These are phyloP conservation scores for Colletotrichum sp. DNA, from an alignment of 2,329 filamentous ascomycete genomes.

Conservation along the genomic window DNA sequence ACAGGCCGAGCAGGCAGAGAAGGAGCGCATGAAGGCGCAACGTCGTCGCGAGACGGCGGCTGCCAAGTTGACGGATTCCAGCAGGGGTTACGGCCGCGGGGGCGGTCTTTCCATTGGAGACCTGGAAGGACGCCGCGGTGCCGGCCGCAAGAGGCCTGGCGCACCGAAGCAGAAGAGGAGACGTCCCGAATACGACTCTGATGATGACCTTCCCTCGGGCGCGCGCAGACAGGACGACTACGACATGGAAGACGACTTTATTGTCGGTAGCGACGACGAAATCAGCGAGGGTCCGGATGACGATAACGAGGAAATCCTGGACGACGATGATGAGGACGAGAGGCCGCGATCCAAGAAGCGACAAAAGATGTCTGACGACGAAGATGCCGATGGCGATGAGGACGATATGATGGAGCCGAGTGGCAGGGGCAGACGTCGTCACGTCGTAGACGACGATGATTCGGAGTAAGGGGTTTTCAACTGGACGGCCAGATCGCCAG, in stretches of 20 bases:
- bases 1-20: slow-evolving; percentile 75
- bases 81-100: slow-evolving; percentile 52
- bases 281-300: slow-evolving; percentile 64
- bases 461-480: slow-evolving; percentile 41
- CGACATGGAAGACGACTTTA: slow-evolving; percentile 80
- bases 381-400: slow-evolving; percentile 52
- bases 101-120: slow-evolving; percentile 71
- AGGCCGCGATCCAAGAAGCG: slow-evolving; percentile 53
- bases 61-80: slow-evolving; percentile 62
- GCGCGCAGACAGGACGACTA: slow-evolving; percentile 73
- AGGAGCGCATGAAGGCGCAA: slow-evolving; percentile 71
- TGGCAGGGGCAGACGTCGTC: slow-evolving; percentile 57
- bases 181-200: slow-evolving; percentile 74
- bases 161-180: slow-evolving; percentile 57
- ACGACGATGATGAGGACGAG: slow-evolving; percentile 57
- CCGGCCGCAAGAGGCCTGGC: slow-evolving; percentile 59
- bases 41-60: slow-evolving; percentile 72
- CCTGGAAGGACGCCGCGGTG: slow-evolving; percentile 66
- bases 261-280: slow-evolving; percentile 76
- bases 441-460: slow-evolving; percentile 66
- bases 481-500: too few species aligned
- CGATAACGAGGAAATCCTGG: slow-evolving; percentile 63
- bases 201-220: slow-evolving; percentile 71
- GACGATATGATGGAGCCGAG: slow-evolving; percentile 47
- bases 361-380: slow-evolving; percentile 53